Conservation (phyloP, 1,284 basidiomycete genomes). For the Farysia itapuensis region DNA sequence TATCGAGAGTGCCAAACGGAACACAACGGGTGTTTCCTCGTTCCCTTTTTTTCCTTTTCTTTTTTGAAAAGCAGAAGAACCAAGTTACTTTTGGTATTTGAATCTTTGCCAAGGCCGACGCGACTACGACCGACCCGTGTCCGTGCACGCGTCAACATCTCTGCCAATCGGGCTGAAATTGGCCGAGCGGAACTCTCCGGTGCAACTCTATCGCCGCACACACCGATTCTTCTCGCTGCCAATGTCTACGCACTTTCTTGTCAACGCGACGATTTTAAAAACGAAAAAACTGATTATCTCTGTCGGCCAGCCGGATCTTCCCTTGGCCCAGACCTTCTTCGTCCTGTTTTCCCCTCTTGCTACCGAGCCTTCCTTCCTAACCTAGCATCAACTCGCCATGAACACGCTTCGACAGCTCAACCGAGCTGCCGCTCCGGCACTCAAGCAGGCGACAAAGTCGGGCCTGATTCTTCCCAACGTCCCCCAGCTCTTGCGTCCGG, state of each 20-base stretch:
- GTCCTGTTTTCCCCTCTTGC: conserved; percentile 3
- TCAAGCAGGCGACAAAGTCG: conserved; percentile 40
- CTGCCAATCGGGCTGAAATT: too few species aligned
- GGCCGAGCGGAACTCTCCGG: too few species aligned
- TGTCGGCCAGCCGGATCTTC: not conserved
- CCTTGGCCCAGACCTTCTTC: not conserved
- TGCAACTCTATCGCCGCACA: too few species aligned
- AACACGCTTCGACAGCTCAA: conserved; percentile 41
- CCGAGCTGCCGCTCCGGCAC: conserved; percentile 36
- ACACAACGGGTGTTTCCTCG: not conserved
- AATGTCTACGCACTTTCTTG: too few species aligned
- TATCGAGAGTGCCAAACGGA: not conserved
- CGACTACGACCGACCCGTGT: too few species aligned
- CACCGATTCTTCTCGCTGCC: too few species aligned
- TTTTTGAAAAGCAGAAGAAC: too few species aligned
- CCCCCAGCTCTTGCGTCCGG: conserved; percentile 58
- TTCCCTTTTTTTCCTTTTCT: not conserved
- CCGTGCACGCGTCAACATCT: too few species aligned
- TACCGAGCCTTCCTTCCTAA: conserved; percentile 6
- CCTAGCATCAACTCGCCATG: conserved; percentile 15
- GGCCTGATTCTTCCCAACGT: conserved; percentile 34
- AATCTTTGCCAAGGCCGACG: too few species aligned
- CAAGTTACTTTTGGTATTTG: too few species aligned
- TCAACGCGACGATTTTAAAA: too few species aligned
- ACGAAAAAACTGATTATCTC: too few species aligned